A percentile compares a stretch with the other conserved stretches of the same genome.
Conservation (phyloP, 148 eudicot species). For the Chenopodium berlandieri region DNA sequence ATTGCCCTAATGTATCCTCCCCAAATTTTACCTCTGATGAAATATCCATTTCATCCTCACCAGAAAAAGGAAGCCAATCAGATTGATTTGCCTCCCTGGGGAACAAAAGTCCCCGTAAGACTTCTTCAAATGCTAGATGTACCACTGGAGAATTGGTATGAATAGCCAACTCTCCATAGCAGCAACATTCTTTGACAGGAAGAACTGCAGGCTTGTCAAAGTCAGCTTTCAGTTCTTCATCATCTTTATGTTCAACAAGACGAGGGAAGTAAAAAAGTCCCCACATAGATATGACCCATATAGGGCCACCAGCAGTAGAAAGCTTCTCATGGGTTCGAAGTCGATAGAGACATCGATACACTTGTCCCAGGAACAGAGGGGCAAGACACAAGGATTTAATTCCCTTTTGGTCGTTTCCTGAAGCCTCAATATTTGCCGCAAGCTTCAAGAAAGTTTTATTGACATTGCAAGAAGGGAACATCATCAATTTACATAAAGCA, state of each 20-base stretch:
- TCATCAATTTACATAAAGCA: slow-evolving; percentile 25
- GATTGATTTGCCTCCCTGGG: slow-evolving; percentile 22
- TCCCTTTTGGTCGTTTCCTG: slow-evolving; percentile 12
- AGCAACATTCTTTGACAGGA: slow-evolving; percentile 22
- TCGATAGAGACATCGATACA: slow-evolving; percentile 28
- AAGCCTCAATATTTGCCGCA: slow-evolving; percentile 28
- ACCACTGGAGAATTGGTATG: slow-evolving; percentile 16
- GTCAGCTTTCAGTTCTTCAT: slow-evolving; percentile 22
- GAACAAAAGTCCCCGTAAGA: slow-evolving; percentile 20
- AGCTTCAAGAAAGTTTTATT: slow-evolving; percentile 29
- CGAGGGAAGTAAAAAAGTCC: slow-evolving; percentile 25
- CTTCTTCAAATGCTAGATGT: slow-evolving; percentile 26
- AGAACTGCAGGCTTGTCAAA: slow-evolving; percentile 18
- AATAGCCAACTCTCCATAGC: slow-evolving; percentile 27
- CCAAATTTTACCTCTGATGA: slow-evolving; percentile 11
- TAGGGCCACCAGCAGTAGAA: slow-evolving; percentile 31
- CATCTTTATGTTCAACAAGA: slow-evolving; percentile 25
- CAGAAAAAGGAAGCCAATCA: slow-evolving; percentile 23
- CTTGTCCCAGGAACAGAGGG: slow-evolving; percentile 24
- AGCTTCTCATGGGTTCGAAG: slow-evolving; percentile 28
- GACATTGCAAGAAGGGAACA: slow-evolving; percentile 31
- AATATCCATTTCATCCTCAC: slow-evolving; percentile 17
- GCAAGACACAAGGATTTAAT: slow-evolving; percentile 18
- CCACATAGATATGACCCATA: slow-evolving; percentile 27
- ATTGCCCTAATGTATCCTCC: slow-evolving; percentile 16